Conservation (phyloP, 768 basidiomycete species). For the Macrocybe gigantea region DNA sequence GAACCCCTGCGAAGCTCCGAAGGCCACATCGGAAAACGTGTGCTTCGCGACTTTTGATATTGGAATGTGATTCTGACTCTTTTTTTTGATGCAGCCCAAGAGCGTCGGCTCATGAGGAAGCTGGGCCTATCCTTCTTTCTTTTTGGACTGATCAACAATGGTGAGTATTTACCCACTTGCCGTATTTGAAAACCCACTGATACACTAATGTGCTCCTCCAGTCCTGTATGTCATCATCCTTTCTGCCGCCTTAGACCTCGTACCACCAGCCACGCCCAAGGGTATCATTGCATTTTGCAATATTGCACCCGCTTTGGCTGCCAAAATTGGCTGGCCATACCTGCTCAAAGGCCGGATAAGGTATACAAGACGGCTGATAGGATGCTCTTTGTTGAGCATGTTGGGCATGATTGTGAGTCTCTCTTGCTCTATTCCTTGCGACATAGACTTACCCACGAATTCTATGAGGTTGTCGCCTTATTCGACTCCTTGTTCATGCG, state of each 20-base stretch:
- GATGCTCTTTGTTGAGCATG: conserved; percentile 72
- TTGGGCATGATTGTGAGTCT: conserved; percentile 80
- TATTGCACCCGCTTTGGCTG: conserved; percentile 80
- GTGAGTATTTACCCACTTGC: conserved; percentile 26
- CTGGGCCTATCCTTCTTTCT: conserved; percentile 74
- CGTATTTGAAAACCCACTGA: conserved; percentile 3
- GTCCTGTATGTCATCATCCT: conserved; percentile 96
- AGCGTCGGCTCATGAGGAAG: conserved; percentile 23
- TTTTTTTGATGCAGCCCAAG: neutral
- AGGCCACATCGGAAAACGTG: too few species aligned
- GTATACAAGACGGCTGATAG: conserved; percentile 67
- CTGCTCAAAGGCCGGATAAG: conserved; percentile 80
- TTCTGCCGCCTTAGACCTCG: conserved; percentile 91
- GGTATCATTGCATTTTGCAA: conserved; percentile 95
- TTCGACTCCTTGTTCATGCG: conserved; percentile 63
- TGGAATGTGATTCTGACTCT: too few species aligned
- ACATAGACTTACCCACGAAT: neutral
- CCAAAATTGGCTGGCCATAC: conserved; percentile 92
- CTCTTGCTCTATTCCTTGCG: neutral
- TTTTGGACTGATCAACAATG: conserved; percentile 91
- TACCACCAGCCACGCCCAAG: conserved; percentile 87
- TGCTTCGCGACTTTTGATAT: too few species aligned
- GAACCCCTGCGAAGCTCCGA: too few species aligned
- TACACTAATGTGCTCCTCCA: conserved; percentile 18
- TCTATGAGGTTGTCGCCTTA: conserved; percentile 63